A percentile compares a stretch with the other conserved stretches of the same genome.
phyloP scores from a whole-genome alignment of 352 stramenopile genomes.

The Phytopythium delawarense region DNA sequence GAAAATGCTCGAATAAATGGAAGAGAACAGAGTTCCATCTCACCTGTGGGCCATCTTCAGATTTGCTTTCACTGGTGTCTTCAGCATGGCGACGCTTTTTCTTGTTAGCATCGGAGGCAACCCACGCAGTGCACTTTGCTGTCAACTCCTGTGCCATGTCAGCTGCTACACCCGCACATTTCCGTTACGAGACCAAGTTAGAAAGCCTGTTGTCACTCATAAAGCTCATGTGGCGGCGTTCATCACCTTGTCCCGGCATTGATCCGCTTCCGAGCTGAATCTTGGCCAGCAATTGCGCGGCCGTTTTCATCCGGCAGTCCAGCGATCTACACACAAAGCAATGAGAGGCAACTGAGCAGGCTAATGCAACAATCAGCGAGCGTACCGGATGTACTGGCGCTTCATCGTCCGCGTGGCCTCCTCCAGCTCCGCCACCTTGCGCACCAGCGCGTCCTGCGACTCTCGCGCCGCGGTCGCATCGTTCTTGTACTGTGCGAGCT shows the following conservation, averaged over 20 bases:
- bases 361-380: neutral
- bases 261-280: slow-evolving; percentile 25
- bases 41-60: neutral
- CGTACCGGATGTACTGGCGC: slow-evolving; percentile 52
- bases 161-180: neutral
- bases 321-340: slow-evolving; percentile 34
- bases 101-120: slow-evolving; percentile 30
- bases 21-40: neutral
- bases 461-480: slow-evolving; percentile 47
- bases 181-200: neutral
- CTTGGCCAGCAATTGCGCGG: slow-evolving; percentile 38
- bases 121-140: slow-evolving; percentile 27
- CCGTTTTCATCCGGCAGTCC: slow-evolving; percentile 48
- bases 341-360: neutral
- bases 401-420: slow-evolving; percentile 33
- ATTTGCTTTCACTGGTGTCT: slow-evolving; percentile 4
- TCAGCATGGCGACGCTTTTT: slow-evolving; percentile 24
- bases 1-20: neutral
- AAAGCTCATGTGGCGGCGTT: neutral
- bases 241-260: slow-evolving; percentile 11
- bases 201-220: neutral
- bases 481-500: slow-evolving; percentile 37
- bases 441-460: slow-evolving; percentile 32
- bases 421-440: slow-evolving; percentile 44
- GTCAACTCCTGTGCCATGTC: slow-evolving; percentile 14